Evolutionary conservation across 2,329 filamentous ascomycete genomes (phyloP), one percentile per base, ranked within the genome.

Genomic region (Leptographium flavum): DNA sequence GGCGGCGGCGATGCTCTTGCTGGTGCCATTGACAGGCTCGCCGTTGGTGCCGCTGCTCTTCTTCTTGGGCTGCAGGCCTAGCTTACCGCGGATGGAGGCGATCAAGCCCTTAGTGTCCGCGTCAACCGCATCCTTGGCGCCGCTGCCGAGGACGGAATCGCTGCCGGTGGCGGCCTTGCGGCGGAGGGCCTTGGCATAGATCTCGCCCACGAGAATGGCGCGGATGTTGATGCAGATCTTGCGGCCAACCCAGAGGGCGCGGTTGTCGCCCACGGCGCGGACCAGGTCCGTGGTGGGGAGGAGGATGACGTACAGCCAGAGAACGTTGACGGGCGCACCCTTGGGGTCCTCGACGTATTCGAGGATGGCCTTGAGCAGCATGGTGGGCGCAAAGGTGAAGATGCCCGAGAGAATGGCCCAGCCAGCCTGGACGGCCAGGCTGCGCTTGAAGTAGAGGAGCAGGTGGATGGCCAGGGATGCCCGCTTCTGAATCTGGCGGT

Each of bases 161-260:
- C 71, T 73, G 17, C 80, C 76, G 9, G 88, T 80, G 21, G 87
- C 81, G 17, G 87, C 90, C 63, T 94, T 94, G 54, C 92, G 81
- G 51, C 93, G 80, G 17, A 98, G 72, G 2, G 92, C 87, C 65
- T 98, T 98, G 47, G 87, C 85, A 60, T 98, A 98, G 39, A 98
- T 92, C 57, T 98, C 92, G 45, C 92, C 92, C 53, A 98, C 87
- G 50, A 98, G 87, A 57, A 98, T 92, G 42, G 92, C 88, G 50
- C 90, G 83, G 37, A 96, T 72, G 50, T 87, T 82, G 55, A 98
- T 90, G 63, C 88, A 95, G 50, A 96, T 84, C 62, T 87, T 94
- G 46, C 92, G 82, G 15, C 92, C 92, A 48, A 94, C 83, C 84
- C 86, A 98, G 0, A 98, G 71, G 9, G 87, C 85, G 60, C 92